These are phyloP conservation scores for Discostella stelligeroides DNA, from an alignment of 108 stramenopile genomes.

Conservation along the genomic window DNA sequence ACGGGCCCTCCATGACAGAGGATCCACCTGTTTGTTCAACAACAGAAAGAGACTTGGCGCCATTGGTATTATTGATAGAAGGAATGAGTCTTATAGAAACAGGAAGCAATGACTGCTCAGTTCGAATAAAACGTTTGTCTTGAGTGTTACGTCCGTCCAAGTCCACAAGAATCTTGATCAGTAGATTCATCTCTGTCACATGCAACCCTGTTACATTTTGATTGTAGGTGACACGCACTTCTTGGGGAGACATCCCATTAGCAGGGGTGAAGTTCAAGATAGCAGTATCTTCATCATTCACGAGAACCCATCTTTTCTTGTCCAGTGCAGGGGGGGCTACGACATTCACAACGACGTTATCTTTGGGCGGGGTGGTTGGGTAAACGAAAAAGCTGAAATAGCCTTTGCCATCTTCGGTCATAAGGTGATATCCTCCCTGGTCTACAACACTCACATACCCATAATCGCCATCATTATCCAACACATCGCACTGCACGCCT, in stretches of 20 bases:
- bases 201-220: constrained; percentile 9
- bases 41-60: constrained; percentile 40
- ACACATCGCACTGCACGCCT: constrained; percentile 41
- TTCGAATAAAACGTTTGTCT: constrained; percentile 20
- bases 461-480: constrained; percentile 46
- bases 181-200: constrained; percentile 34
- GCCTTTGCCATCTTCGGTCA: constrained; percentile 39
- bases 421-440: constrained; percentile 31
- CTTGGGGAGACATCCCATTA: constrained; percentile 13
- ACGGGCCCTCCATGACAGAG: constrained; percentile 31
- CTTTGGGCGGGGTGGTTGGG: constrained; percentile 37
- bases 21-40: constrained; percentile 27
- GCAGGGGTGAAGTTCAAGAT: constrained; percentile 11
- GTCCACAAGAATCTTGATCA: constrained; percentile 30
- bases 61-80: constrained; percentile 1
- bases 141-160: constrained; percentile 14
- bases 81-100: constrained; percentile 27
- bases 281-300: constrained; percentile 20
- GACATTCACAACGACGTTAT: constrained; percentile 26
- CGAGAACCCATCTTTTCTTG: constrained; percentile 18
- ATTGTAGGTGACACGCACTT: constrained; percentile 34
- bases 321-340: constrained; percentile 29
- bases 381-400: constrained; percentile 39
- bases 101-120: constrained; percentile 28
- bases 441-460: constrained; percentile 37